phyloP scores from a whole-genome alignment of 768 basidiomycete species.

The Tephrocybe sp. region DNA sequence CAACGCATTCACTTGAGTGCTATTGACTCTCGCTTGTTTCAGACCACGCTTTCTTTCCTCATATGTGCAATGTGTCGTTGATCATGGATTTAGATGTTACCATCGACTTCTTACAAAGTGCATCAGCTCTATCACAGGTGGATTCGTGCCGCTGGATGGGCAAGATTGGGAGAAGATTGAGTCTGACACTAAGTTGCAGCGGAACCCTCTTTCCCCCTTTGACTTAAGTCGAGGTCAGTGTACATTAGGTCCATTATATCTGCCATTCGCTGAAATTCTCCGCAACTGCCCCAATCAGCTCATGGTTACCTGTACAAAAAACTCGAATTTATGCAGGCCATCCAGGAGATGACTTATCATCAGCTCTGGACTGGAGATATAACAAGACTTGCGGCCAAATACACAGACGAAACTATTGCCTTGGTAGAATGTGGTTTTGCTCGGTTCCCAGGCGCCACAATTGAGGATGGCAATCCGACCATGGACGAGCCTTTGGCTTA shows the following conservation, averaged over 20 bases:
- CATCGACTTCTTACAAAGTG: not conserved
- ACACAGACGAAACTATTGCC: not conserved
- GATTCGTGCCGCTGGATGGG: not conserved
- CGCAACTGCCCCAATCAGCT: too few relatives aligned
- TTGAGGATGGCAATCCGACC: not conserved
- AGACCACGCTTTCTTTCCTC: not conserved
- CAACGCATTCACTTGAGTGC: not conserved
- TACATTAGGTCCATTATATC: too few relatives aligned
- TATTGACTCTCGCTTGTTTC: not conserved
- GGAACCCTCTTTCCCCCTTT: not conserved
- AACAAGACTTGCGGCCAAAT: not conserved
- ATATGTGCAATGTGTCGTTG: slow-evolving; percentile 1
- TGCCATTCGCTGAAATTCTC: not conserved
- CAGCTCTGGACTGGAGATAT: not conserved
- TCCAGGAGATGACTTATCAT: not conserved
- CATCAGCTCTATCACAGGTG: not conserved
- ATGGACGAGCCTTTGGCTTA: slow-evolving; percentile 1
- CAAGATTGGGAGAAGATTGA: slow-evolving; percentile 3
- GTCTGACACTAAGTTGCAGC: not conserved
- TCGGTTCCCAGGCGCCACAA: not conserved
- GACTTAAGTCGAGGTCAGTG: not conserved
- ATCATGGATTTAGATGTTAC: not conserved
- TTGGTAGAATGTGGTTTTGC: slow-evolving; percentile 4
- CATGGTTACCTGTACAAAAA: too few relatives aligned
- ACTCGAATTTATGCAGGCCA: not conserved